Conservation (phyloP, 116 monocot genomes). For the Cymodocea nodosa region DNA sequence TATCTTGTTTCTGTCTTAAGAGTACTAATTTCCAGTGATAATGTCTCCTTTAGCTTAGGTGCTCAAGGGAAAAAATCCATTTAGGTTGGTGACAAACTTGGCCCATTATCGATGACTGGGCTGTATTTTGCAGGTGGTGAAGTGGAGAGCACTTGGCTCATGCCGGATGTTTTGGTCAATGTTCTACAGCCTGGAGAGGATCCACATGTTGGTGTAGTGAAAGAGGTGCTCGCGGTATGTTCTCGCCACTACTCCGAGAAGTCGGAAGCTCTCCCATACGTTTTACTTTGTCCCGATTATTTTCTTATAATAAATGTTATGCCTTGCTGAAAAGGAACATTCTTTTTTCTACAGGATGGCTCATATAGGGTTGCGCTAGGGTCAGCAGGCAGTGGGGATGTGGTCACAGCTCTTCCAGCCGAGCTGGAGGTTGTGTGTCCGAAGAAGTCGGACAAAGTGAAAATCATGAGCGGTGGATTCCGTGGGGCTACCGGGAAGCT, state of each 20-base stretch:
- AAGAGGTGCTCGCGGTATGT: constrained; percentile 60
- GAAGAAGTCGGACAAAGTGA: constrained; percentile 83
- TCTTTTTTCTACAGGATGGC: constrained; percentile 45
- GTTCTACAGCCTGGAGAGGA: constrained; percentile 57
- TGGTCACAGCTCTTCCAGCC: constrained; percentile 24
- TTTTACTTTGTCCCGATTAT: neutral
- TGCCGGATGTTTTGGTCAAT: constrained; percentile 77
- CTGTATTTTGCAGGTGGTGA: constrained; percentile 54
- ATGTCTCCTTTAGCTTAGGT: too few relatives aligned
- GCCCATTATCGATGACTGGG: neutral
- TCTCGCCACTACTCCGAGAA: neutral
- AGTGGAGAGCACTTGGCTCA: constrained; percentile 50
- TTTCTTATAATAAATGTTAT: neutral
- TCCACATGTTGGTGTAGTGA: constrained; percentile 45
- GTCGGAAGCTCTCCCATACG: neutral
- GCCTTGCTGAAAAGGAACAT: neutral
- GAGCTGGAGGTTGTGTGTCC: constrained; percentile 72
- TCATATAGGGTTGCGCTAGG: constrained; percentile 58
- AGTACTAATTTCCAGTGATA: too few relatives aligned
- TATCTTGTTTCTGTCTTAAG: too few relatives aligned
- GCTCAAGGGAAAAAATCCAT: too few relatives aligned
- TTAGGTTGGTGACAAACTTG: neutral
- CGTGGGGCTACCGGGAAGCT: constrained; percentile 78
- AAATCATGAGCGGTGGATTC: constrained; percentile 55
- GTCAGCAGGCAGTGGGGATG: constrained; percentile 39